phyloP scores from a whole-genome alignment of 371 early-diverging fungal species.

The Rozella allomycis region DNA sequence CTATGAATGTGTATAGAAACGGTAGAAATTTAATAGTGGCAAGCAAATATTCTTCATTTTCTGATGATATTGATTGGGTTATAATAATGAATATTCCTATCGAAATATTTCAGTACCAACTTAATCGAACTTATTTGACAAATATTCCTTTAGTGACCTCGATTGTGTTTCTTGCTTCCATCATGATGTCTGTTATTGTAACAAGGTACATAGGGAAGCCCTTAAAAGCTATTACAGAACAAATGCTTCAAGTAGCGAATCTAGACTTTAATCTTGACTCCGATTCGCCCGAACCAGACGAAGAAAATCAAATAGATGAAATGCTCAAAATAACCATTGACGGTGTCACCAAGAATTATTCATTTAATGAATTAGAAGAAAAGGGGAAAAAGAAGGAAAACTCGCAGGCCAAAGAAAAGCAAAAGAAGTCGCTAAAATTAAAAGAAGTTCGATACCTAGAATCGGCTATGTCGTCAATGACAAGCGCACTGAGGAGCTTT shows the following conservation, averaged over 20 bases:
- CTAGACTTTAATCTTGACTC: not conserved
- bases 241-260: not conserved
- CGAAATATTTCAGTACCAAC: not conserved
- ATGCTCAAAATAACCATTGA: too few relatives aligned
- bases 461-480: not conserved
- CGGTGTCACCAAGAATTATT: not conserved
- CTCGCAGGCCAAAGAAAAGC: not conserved
- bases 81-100: not conserved
- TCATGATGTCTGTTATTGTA: not conserved
- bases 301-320: too few relatives aligned
- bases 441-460: conserved; percentile 1
- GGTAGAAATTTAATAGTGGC: not conserved
- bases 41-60: not conserved
- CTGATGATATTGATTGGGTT: not conserved
- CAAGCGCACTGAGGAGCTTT: not conserved
- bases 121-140: too few relatives aligned
- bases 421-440: not conserved
- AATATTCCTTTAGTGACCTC: not conserved
- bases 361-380: not conserved
- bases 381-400: not conserved
- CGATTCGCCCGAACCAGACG: too few relatives aligned
- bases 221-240: not conserved
- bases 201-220: not conserved
- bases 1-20: not conserved
- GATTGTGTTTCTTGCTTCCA: not conserved